Percentiles rank a stretch among this genome's conserved stretches.
Conservation (phyloP, 306 rosid species). For the Neltuma alba region DNA sequence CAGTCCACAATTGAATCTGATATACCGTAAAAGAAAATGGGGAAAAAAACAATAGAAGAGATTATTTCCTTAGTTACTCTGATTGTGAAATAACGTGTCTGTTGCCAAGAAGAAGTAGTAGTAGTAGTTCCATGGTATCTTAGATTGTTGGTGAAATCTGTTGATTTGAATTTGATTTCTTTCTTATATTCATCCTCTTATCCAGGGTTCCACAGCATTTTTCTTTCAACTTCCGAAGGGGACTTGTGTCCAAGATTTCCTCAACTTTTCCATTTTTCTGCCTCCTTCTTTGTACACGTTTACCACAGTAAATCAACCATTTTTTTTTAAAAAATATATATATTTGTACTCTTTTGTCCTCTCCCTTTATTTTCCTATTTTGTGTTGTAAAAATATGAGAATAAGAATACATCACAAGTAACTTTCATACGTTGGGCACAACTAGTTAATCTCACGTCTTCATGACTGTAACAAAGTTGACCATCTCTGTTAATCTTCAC, state of each 20-base stretch:
- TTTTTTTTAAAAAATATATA: neutral
- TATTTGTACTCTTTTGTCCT: neutral
- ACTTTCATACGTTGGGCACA: neutral
- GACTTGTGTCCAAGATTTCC: conserved; percentile 6
- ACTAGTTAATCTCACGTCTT: neutral
- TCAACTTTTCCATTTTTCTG: conserved; percentile 1
- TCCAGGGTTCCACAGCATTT: neutral
- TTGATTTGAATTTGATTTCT: neutral
- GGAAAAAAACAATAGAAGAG: neutral
- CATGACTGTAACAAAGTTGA: conserved; percentile 1
- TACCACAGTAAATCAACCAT: neutral
- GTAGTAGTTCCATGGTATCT: neutral
- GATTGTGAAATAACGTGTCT: neutral
- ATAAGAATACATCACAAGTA: neutral
- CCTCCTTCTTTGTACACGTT: conserved; percentile 3
- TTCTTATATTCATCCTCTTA: neutral
- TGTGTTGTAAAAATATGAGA: neutral
- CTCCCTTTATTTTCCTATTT: neutral
- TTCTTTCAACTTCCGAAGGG: neutral
- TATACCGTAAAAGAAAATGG: neutral
- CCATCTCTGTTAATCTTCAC: neutral
- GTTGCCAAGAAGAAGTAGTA: neutral
- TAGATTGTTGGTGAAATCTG: neutral
- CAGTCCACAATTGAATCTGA: neutral
- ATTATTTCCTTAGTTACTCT: neutral